Evolutionary conservation across 1,284 basidiomycete genomes (phyloP).

Genomic region (Ceratobasidium sp.): DNA sequence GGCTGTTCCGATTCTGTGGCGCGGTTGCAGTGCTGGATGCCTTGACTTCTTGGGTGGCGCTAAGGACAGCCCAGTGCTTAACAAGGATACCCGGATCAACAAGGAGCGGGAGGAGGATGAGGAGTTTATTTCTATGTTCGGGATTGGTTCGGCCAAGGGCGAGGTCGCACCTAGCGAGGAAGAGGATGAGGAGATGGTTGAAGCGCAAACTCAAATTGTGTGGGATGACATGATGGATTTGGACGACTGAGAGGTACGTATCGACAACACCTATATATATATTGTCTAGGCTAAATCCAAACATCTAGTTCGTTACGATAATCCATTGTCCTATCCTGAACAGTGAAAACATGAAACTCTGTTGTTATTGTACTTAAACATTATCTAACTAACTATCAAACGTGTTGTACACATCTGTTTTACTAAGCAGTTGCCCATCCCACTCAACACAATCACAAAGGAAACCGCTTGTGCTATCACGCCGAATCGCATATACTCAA

Average conservation of each 20-base stretch:
- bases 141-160: background rate
- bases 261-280: too few species aligned
- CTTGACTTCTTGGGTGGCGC: slow-evolving; percentile 13
- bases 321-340: too few species aligned
- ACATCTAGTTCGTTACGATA: background rate
- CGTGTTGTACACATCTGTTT: too few species aligned
- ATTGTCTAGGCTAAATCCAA: background rate
- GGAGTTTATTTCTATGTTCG: slow-evolving; percentile 13
- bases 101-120: slow-evolving; percentile 28
- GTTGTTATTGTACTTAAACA: too few species aligned
- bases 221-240: slow-evolving; percentile 41
- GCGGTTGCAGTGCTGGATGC: slow-evolving; percentile 26
- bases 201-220: slow-evolving; percentile 19
- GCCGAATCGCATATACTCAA: slow-evolving; percentile 23
- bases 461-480: background rate
- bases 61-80: too few species aligned
- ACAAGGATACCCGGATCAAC: background rate
- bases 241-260: slow-evolving; percentile 15
- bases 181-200: background rate
- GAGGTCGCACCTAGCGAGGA: background rate
- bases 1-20: slow-evolving; percentile 22
- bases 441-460: too few species aligned
- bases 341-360: too few species aligned
- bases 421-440: too few species aligned
- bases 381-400: too few species aligned